phyloP scores from a whole-genome alignment of 1,284 basidiomycete species.

The Trichosporon ovoides region DNA sequence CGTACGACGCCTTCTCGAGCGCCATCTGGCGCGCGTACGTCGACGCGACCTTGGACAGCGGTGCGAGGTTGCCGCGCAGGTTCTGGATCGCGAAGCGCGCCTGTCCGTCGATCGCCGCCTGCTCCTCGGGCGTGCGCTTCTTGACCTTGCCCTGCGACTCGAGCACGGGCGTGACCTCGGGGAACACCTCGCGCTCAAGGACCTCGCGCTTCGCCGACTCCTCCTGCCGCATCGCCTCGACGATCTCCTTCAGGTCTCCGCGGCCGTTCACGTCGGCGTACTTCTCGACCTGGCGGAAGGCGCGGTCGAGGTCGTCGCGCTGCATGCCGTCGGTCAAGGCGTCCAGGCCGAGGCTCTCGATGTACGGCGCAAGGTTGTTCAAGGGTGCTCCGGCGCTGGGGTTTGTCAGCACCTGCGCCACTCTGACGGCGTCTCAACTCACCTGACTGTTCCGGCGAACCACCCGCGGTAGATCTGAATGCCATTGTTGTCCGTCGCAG shows the following conservation, averaged over 20 bases:
- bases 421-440: slow-evolving; percentile 11
- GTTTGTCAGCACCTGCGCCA: background rate
- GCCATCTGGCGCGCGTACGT: slow-evolving; percentile 66
- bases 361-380: slow-evolving; percentile 33
- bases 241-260: slow-evolving; percentile 20
- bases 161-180: slow-evolving; percentile 37
- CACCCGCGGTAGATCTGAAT: slow-evolving; percentile 45
- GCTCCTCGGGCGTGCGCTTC: slow-evolving; percentile 9
- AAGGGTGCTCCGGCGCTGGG: slow-evolving; percentile 31
- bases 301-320: slow-evolving; percentile 26
- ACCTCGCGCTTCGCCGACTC: slow-evolving; percentile 27
- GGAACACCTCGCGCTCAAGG: slow-evolving; percentile 25
- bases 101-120: slow-evolving; percentile 1
- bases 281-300: slow-evolving; percentile 27
- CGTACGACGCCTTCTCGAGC: slow-evolving; percentile 77
- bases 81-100: slow-evolving; percentile 57
- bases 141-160: slow-evolving; percentile 15
- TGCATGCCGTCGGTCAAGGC: slow-evolving; percentile 26
- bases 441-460: slow-evolving; percentile 39
- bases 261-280: slow-evolving; percentile 22
- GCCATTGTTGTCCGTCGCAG: slow-evolving; percentile 29
- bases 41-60: slow-evolving; percentile 60
- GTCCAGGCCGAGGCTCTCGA: slow-evolving; percentile 21
- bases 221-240: slow-evolving; percentile 24
- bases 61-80: slow-evolving; percentile 60